Percentiles rank a stretch among this genome's conserved stretches.
Conservation (phyloP, 2,329 filamentous ascomycete genomes). For the Fusarium pilosicola region DNA sequence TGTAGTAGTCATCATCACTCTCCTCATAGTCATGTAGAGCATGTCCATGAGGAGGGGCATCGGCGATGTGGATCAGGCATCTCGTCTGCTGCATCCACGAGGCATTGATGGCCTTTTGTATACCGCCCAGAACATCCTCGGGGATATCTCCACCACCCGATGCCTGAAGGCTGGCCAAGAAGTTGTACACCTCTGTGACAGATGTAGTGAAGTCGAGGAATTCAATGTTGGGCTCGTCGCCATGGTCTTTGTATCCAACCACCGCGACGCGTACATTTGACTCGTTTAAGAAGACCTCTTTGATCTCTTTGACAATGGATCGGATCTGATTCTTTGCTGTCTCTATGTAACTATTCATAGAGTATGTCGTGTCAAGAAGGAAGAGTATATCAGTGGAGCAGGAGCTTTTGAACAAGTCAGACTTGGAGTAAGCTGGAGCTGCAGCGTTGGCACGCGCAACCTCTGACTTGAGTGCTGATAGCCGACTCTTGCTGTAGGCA, state of each 20-base stretch:
- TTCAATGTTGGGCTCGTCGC: slow-evolving; percentile 14
- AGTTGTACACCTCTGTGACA: not conserved
- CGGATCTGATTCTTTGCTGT: slow-evolving; percentile 47
- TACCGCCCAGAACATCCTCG: slow-evolving; percentile 51
- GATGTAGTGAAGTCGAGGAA: slow-evolving; percentile 20
- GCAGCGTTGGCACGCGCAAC: not conserved
- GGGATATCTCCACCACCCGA: slow-evolving; percentile 47
- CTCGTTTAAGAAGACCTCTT: slow-evolving; percentile 49
- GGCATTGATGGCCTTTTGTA: slow-evolving; percentile 45
- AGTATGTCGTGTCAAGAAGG: slow-evolving; percentile 51
- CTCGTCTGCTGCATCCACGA: slow-evolving; percentile 50
- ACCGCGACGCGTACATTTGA: slow-evolving; percentile 50
- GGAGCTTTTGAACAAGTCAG: slow-evolving; percentile 46
- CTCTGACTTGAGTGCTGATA: not conserved
- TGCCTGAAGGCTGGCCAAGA: not conserved
- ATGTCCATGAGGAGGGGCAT: slow-evolving; percentile 24
- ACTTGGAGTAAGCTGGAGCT: not conserved
- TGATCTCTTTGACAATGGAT: slow-evolving; percentile 44
- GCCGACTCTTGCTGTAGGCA: not conserved
- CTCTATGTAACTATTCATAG: slow-evolving; percentile 48
- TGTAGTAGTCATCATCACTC: slow-evolving; percentile 7
- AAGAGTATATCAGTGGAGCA: slow-evolving; percentile 52
- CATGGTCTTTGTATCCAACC: slow-evolving; percentile 52
- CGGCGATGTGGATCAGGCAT: slow-evolving; percentile 31
- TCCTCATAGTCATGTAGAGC: not conserved